These are phyloP conservation scores for Venturiaceae sp. DNA, from an alignment of 2,329 filamentous ascomycete genomes.

Conservation along the genomic window DNA sequence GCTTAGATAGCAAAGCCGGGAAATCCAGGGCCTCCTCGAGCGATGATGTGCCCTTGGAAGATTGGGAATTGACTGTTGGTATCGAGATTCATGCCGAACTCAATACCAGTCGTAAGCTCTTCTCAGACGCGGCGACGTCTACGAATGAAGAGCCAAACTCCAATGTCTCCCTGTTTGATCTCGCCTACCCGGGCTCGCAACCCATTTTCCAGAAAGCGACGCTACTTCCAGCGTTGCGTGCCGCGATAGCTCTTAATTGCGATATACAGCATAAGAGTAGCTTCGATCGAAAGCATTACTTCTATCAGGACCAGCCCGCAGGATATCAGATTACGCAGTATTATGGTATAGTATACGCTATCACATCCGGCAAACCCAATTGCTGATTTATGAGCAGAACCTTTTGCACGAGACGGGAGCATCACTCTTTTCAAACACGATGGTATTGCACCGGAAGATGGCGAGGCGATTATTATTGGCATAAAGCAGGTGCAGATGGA, in stretches of 20 bases:
- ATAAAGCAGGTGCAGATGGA: slow-evolving; percentile 96
- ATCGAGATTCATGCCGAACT: slow-evolving; percentile 97
- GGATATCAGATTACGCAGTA: slow-evolving; percentile 98
- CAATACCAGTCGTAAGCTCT: slow-evolving; percentile 81
- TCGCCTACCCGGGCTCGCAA: slow-evolving; percentile 81
- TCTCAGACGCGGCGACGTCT: slow-evolving; percentile 52
- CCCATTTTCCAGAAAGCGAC: slow-evolving; percentile 75
- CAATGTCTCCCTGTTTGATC: slow-evolving; percentile 82
- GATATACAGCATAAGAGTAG: slow-evolving; percentile 64
- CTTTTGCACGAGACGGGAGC: slow-evolving; percentile 58
- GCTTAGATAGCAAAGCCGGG: slow-evolving; percentile 10
- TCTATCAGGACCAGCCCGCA: slow-evolving; percentile 94
- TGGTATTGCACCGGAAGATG: slow-evolving; percentile 67
- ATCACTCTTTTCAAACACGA: slow-evolving; percentile 66
- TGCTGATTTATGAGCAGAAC: slow-evolving; percentile 24
- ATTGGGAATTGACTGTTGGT: slow-evolving; percentile 91
- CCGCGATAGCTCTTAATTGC: slow-evolving; percentile 77
- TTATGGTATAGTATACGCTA: slow-evolving; percentile 38
- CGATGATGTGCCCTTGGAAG: slow-evolving; percentile 25
- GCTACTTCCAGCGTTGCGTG: slow-evolving; percentile 80
- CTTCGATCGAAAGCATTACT: slow-evolving; percentile 97
- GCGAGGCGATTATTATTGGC: slow-evolving; percentile 59
- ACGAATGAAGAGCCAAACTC: slow-evolving; percentile 52
- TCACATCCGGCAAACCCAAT: slow-evolving; percentile 25
- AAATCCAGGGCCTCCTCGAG: slow-evolving; percentile 8